Base-by-base conservation (phyloP, 2,329 filamentous ascomycete species). In the Xylaria sp. region DNA sequence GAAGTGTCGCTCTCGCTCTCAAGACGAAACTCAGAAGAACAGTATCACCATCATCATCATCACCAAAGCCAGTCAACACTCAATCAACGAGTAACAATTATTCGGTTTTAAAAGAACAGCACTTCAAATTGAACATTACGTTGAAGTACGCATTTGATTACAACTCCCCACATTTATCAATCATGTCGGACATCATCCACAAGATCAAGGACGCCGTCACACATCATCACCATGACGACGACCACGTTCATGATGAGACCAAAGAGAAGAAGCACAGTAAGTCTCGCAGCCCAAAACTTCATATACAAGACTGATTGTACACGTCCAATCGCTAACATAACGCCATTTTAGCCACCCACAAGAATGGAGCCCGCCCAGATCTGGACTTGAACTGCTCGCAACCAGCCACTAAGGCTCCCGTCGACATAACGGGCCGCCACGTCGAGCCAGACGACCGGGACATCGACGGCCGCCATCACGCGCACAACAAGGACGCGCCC, bases 201-300 rank as follows among this genome's bases (percentile, higher is more conserved):
- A 71, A 71, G 63, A 69, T 71, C 63, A 71, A 71, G 63, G 69
- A 69, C 39, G 66, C 69, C 20, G 46, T 71, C 52, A 62, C 65
- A 25, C 62, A 66, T 52, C 66, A 71, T 25, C 69, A 66, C 41
- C 66, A 71, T 34, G 63, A 71, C 15, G 60, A 67, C 23, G 60
- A 69, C 28, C 54, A 69, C 34, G 59, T 13, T 20, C 46, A 66
- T 20, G 57, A 70, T 20, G 46, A 69, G 50, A 61, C 44, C 41
- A 63, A 66, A 39, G 69, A 69, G 48, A 69, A 58, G 57, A 71
- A 54, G 20, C 57, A 39, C 28, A 31, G 58, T 63, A 10, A 54
- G 58, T 66, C 28, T 48, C 39, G 37, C 18, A 62, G 46, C 23
- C 23, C 23, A 25, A 25, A 25, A 25, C 23, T 60, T 5, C n/a